Conservation (phyloP, 139 green algal species). For the Coelastrella sp. region DNA sequence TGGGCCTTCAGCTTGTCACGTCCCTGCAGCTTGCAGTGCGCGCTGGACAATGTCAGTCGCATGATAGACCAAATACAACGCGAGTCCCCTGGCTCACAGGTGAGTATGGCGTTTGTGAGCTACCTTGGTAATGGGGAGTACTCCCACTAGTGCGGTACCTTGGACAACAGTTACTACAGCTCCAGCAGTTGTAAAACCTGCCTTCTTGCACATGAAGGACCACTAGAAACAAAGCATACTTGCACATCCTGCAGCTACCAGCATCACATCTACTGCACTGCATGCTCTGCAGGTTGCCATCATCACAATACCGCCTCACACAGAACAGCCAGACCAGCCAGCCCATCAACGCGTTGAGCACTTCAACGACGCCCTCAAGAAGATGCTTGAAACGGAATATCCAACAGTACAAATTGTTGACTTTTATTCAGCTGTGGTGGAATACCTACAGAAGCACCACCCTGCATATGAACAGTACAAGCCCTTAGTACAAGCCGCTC, state of each 20-base stretch:
- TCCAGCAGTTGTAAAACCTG: no score
- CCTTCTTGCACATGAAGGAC: no score
- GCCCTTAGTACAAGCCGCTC: no score
- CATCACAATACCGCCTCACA: not conserved
- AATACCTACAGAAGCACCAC: not conserved
- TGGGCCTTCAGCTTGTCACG: not conserved
- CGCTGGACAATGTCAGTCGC: not conserved
- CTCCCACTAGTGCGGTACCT: no score
- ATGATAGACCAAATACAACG: not conserved
- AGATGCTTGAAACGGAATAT: not conserved
- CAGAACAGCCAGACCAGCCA: not conserved
- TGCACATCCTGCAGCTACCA: no score
- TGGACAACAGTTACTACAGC: no score
- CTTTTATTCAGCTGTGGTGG: not conserved
- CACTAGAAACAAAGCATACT: no score
- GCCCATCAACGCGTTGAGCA: not conserved
- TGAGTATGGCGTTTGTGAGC: not conserved
- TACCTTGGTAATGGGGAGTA: no score
- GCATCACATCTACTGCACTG: no score
- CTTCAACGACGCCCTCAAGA: slow-evolving; percentile 15
- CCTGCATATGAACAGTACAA: not conserved
- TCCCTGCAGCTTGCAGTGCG: not conserved
- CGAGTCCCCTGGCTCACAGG: not conserved
- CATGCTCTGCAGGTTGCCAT: not conserved
- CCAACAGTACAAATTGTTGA: slow-evolving; percentile 1